Conservation (phyloP, 208 protist genomes). For the Trypanosoma scelopori region DNA sequence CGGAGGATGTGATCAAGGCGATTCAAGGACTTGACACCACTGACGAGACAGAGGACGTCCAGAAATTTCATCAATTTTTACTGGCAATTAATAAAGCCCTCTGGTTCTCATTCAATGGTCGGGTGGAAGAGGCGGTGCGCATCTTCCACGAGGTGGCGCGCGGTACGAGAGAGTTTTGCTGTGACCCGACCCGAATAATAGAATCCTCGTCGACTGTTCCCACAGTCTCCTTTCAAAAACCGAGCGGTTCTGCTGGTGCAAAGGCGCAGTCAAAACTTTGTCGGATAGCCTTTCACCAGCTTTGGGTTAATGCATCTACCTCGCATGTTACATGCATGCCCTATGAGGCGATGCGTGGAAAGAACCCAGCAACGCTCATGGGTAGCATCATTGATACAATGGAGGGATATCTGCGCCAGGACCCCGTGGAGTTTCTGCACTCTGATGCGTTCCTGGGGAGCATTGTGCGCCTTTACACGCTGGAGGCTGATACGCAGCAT, state of each 20-base stretch:
- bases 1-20: constrained; percentile 34
- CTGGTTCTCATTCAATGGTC: constrained; percentile 40
- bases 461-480: constrained; percentile 76
- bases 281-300: constrained; percentile 37
- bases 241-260: not conserved
- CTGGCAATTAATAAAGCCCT: constrained; percentile 41
- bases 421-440: constrained; percentile 53
- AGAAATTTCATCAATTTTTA: constrained; percentile 34
- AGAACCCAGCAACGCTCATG: constrained; percentile 29
- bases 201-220: not conserved
- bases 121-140: constrained; percentile 38
- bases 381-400: constrained; percentile 38
- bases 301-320: constrained; percentile 55
- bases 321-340: constrained; percentile 66
- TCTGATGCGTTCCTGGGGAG: constrained; percentile 75
- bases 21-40: constrained; percentile 24
- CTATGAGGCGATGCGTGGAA: constrained; percentile 34
- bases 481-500: constrained; percentile 46
- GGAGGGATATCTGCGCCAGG: constrained; percentile 56
- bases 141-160: constrained; percentile 38
- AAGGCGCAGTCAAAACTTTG: constrained; percentile 17
- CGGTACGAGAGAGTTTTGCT: constrained; percentile 18
- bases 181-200: not conserved
- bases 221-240: constrained; percentile 8
- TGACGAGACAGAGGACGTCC: constrained; percentile 22